Base-by-base conservation (phyloP, 345 rosid genomes). In the Syzygium oleosum region DNA sequence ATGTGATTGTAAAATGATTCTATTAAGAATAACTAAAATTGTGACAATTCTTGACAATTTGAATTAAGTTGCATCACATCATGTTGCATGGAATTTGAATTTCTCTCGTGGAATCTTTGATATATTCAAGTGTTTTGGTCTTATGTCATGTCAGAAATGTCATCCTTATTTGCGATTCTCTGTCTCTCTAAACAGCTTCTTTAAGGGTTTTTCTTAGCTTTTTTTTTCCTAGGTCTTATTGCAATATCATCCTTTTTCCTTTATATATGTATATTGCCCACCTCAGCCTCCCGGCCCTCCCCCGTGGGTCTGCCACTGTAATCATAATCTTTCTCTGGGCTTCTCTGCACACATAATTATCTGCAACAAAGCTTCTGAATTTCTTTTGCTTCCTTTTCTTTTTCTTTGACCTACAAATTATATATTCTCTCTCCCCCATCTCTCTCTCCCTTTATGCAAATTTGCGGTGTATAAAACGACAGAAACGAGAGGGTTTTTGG, bases 401-500 rank as follows among this genome's bases (percentile, higher is more conserved):
- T 73, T 73, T 38, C 49, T 73, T 38, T 52, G 86, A 55, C 86
- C 15, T 52, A 52, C 16, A 84, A 10, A 51, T 84, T n/a, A 51
- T n/a, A 84, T 52, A 85, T 65, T 87, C 25, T 52, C 41, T 65
- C 43, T 89, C 41, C 52, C 55, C 85, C 46, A 43, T 43, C 51
- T 89, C 49, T 38, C 83, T 86, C 80, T 85, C 88, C 51, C 78
- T 87, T 90, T 88, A 88, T 89, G 61, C 91, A 89, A 89, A 87
- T 68, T 87, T 55, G 86, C 90, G 89, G 87, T 54, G 86, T 89
- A 88, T 86, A 88, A 59, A 88, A 92, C 87, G 88, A 80, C 87
- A 88, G 95, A 94, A 25, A 85, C 51, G 61, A 41, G 31, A 90
- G 93, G 96, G 83, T 96, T 94, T 95, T 91, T 90, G 90, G 92